Evolutionary conservation across 1,284 basidiomycete species (phyloP).

Genomic region (Trichosporon coremiiforme): DNA sequence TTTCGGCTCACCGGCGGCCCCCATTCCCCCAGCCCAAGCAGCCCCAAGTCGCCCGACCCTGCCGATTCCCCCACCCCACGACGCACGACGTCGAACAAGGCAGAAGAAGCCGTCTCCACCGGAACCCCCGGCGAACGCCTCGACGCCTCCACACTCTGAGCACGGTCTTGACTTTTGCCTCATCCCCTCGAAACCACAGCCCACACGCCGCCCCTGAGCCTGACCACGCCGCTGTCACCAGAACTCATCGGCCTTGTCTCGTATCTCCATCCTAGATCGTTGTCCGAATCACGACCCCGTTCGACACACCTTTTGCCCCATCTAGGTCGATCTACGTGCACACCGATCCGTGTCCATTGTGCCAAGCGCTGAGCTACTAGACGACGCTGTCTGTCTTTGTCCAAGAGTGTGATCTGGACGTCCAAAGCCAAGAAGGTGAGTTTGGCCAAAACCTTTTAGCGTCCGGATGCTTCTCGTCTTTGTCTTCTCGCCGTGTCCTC

Average conservation of each 20-base stretch:
- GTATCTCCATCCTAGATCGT: not conserved
- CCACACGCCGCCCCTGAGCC: not conserved
- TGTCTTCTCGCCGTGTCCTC: constrained; percentile 5
- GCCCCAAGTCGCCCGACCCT: not conserved
- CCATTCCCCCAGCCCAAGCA: not conserved
- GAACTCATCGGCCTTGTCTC: not conserved
- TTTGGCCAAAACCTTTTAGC: not conserved
- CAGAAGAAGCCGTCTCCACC: not conserved
- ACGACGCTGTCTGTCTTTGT: not conserved
- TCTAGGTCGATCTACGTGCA: constrained; percentile 11
- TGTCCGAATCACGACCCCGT: not conserved
- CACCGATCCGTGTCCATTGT: constrained; percentile 9
- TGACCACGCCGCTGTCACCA: not conserved
- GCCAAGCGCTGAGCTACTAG: not conserved
- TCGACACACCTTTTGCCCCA: not conserved
- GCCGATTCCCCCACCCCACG: not conserved
- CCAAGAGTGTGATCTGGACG: not conserved
- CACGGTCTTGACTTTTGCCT: not conserved
- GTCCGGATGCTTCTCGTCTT: constrained; percentile 1
- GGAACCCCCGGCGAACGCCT: not conserved
- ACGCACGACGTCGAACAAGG: constrained; percentile 17
- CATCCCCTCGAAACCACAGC: not conserved
- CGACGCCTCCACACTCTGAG: constrained; percentile 3
- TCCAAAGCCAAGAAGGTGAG: constrained; percentile 4
- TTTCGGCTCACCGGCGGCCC: constrained; percentile 16